Evolutionary conservation across 352 stramenopile species (phyloP).

Genomic region (Phytophthora chlamydospora): DNA sequence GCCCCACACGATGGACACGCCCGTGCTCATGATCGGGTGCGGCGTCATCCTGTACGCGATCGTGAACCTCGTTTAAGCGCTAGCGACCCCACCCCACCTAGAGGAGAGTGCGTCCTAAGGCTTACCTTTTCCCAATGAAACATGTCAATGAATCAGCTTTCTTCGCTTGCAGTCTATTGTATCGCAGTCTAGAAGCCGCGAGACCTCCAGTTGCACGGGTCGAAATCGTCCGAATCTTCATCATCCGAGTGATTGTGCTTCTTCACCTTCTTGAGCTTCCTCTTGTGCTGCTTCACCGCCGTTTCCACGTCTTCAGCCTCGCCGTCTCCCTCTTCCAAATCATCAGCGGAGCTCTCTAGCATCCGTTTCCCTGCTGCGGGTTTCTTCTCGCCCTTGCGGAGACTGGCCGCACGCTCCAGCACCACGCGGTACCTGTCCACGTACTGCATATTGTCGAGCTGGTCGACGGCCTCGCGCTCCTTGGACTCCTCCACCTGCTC

Average conservation of each 20-base stretch:
- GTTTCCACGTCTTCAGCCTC: conserved; percentile 21
- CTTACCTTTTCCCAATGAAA: conserved; percentile 22
- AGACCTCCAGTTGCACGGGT: conserved; percentile 57
- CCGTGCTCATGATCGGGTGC: conserved; percentile 82
- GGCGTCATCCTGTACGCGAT: conserved; percentile 79
- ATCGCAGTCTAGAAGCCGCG: conserved; percentile 35
- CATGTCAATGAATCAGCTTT: conserved; percentile 20
- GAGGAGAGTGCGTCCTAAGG: conserved; percentile 22
- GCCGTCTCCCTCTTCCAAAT: conserved; percentile 17
- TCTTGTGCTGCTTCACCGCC: conserved; percentile 34
- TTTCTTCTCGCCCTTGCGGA: conserved; percentile 22
- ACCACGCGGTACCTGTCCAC: conserved; percentile 62
- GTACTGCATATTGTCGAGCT: conserved; percentile 77
- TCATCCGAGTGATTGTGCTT: conserved; percentile 23
- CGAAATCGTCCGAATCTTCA: conserved; percentile 41
- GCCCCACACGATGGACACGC: conserved; percentile 87
- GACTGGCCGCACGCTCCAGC: conserved; percentile 43
- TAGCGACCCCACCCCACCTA: conserved; percentile 8
- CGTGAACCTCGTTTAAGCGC: conserved; percentile 46
- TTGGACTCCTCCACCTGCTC: conserved; percentile 45
- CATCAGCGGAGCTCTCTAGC: conserved; percentile 5
- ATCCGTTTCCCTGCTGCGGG: conserved; percentile 26
- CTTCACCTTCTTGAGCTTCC: conserved; percentile 30
- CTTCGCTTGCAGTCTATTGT: not conserved
- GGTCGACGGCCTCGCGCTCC: conserved; percentile 53